Base-by-base conservation (phyloP, 306 rosid genomes). In the Gastrolobium villosum region DNA sequence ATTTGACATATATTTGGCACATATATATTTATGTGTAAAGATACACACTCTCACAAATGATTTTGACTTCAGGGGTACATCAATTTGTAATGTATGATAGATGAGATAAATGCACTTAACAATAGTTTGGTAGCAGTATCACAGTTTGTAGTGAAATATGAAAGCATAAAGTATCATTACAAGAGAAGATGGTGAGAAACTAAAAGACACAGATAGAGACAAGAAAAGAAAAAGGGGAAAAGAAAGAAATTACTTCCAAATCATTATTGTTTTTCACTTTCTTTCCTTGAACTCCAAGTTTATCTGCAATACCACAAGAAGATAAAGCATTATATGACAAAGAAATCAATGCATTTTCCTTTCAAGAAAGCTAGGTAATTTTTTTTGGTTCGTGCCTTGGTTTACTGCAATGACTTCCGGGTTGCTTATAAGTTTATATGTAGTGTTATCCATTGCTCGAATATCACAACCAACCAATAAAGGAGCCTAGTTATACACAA, bases 271-370 rank as follows among this genome's bases (percentile, higher is more conserved):
- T 83, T 70, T 84, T 82, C 35, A 90, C 84, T 70, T 88, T 89
- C 77, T 80, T 83, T 20, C 93, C 96, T 81, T 90, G 91, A 52
- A 80, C 85, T 82, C 93, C 93, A 31, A 88, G 84, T 76, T 80
- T 68, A 55, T 90, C 96, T 90, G 76, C 46, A 77, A 26, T 50
- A 54, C 6, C 65, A 65, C 2, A 74, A 59, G 63, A 52, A 65
- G 31, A 14, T 10, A 48, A 65, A 49, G 57, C 78, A 48, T 71
- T 75, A 5, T 55, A 0, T 59, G 7, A 5, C 37, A 49, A 71
- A 54, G 35, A 72, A 32, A 46, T 14, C 13, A 20, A 3, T 10
- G 61, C 11, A 20, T 55, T 35, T 44, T 26, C 53, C 26, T 4
- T 70, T 36, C 5, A 4, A 52, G 49, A 36, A 14, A 52, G 10